Base-by-base conservation (phyloP, 495 filamentous ascomycete species). In the Penicillium daleae region DNA sequence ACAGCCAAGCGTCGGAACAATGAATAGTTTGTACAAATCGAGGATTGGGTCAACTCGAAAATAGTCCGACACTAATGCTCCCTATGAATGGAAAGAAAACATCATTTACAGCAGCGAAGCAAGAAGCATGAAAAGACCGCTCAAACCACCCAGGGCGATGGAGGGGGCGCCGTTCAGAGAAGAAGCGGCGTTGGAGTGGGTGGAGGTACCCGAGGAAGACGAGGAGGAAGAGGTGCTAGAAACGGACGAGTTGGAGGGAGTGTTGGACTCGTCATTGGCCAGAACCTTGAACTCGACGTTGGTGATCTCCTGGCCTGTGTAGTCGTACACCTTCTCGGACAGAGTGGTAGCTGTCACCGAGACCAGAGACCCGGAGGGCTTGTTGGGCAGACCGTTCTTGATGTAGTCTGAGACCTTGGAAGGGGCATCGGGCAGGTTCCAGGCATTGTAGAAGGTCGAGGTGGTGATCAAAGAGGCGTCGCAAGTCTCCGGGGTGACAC, bases 391-490 rank as follows among this genome's bases (percentile, higher is more conserved):
- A 55, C 87, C 87, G 62, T 78, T 74, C 65, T 81, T 70, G 57
- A 85, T 83, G 64, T 87, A 75, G 42, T 80, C 75, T 19, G 80
- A 72, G 39, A 78, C 83, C 63, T 82, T 84, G 39, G 70, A 66
- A 12, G 85, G 86, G 13, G 74, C 66, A 3, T 63, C 72, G 27
- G 92, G 92, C 61, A 96, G 76, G 57, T 86, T 87, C 81, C 94
- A 97, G 77, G 88, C 87, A 76, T 77, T 87, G 76, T 80, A 81
- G 84, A 96, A 96, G 49, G 69, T 69, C 57, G 75, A 74, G 65
- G 57, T 66, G 57, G 76, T 81, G 78, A 96, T 93, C 27, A 96
- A 77, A 52, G 76, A 77, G 50, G 81, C 52, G 57, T 72, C 71
- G 83, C 92, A 96, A 24, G 66, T 76, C 29, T 81, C 78, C n/a